Evolutionary conservation across 306 rosid species (phyloP), one percentile per base, ranked within the genome.

Genomic region (Lathyrus tuberosus): DNA sequence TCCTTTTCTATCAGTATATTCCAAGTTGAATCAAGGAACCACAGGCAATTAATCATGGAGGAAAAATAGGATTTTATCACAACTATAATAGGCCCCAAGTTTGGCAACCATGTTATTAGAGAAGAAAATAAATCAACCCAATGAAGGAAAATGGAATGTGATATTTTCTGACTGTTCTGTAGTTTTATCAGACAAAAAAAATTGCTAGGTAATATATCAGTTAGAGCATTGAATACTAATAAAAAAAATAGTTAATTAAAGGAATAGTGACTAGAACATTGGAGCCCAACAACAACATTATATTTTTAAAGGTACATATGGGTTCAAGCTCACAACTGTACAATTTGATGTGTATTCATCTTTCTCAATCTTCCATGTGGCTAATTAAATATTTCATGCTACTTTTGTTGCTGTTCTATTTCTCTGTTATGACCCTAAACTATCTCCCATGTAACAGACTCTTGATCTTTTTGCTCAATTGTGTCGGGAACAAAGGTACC

Each of bases 401-500:
- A 16, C 37, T 31, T 48, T 63, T 72, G 61, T 46, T 61, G 43
- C 59, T 43, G 24, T 26, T 46, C 41, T 35, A 28, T 35, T 65
- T 56, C 56, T 62, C 37, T 57, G 69, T 74, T 53, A 42, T 67
- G 73, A 52, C 44, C 53, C 79, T 79, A 12, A 78, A 30, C 73
- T 20, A 48, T 77, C 60, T 75, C 17, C 57, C 38, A 75, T 85
- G 73, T 69, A 63, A 73, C 85, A 93, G 98, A 93, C 98, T 10
- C 90, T 93, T 60, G 98, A 93, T 82, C 94, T 93, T 70, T 93
- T 93, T 70, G 89, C 89, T 65, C 98, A 93, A 76, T 74, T 93
- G 75, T 93, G 97, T 63, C 96, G 98, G 66, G 98, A 93, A 84
- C 88, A 86, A 79, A 84, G 91, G 81, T 93, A 93, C 76, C 97